phyloP scores from a whole-genome alignment of 2,329 filamentous ascomycete genomes.

The Talaromyces sp. region DNA sequence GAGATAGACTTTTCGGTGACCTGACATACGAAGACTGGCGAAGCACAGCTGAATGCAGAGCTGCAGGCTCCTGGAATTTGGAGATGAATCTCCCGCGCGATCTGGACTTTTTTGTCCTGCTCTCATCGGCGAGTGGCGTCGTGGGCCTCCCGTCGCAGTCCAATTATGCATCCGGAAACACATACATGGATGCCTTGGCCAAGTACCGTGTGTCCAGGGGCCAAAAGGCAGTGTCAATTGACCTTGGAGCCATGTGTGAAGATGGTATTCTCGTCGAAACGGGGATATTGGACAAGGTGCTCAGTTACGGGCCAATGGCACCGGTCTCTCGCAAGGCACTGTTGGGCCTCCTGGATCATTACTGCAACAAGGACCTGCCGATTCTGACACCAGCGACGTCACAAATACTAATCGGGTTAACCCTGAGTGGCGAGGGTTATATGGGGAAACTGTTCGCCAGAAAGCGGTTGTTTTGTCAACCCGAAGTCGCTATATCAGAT shows the following conservation, averaged over 20 bases:
- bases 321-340: slow-evolving; percentile 1
- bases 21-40: slow-evolving; percentile 26
- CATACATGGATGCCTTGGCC: slow-evolving; percentile 22
- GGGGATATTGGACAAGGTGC: not conserved
- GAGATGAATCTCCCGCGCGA: slow-evolving; percentile 15
- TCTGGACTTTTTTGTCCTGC: slow-evolving; percentile 37
- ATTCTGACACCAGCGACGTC: not conserved
- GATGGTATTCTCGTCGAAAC: slow-evolving; percentile 4
- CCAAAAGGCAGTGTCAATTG: slow-evolving; percentile 2
- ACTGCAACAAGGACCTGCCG: not conserved
- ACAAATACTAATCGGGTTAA: slow-evolving; percentile 3
- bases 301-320: not conserved
- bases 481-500: not conserved
- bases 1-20: slow-evolving; percentile 17
- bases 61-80: slow-evolving; percentile 20
- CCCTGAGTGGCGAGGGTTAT: not conserved
- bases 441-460: slow-evolving; percentile 10
- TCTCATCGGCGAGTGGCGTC: slow-evolving; percentile 28
- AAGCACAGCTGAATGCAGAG: slow-evolving; percentile 24
- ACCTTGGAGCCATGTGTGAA: slow-evolving; percentile 3
- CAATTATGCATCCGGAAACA: slow-evolving; percentile 29
- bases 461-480: slow-evolving; percentile 5
- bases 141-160: slow-evolving; percentile 23
- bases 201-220: not conserved
- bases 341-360: slow-evolving; percentile 1